A percentile compares a stretch with the other conserved stretches of the same genome.
Evolutionary conservation across 2,329 filamentous ascomycete genomes (phyloP).

Genomic region (Lecanicillium sp.): DNA sequence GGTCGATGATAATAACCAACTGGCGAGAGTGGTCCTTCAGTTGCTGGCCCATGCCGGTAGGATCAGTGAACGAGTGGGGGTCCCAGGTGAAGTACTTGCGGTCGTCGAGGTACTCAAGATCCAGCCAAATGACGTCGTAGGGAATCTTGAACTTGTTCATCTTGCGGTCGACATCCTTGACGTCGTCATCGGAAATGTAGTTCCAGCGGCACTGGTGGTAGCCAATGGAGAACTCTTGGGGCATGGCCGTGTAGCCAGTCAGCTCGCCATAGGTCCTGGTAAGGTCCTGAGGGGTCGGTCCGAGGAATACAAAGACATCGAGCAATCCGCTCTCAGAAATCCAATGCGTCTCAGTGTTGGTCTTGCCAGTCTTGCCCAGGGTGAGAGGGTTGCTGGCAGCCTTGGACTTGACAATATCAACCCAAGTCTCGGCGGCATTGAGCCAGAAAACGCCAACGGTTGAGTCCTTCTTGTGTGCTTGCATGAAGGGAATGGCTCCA

Average conservation of each 20-base stretch:
- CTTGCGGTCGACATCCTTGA: conserved; percentile 91
- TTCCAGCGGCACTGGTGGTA: conserved; percentile 99
- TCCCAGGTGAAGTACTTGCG: conserved; percentile 99
- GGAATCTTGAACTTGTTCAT: conserved; percentile 95
- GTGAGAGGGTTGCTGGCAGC: conserved; percentile 68
- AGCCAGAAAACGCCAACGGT: conserved; percentile 97
- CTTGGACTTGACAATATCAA: conserved; percentile 83
- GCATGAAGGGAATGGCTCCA: conserved; percentile 96
- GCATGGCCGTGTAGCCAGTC: conserved; percentile 85
- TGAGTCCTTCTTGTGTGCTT: conserved; percentile 88
- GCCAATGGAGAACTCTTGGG: conserved; percentile 84
- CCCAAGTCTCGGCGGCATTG: conserved; percentile 94
- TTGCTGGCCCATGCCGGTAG: conserved; percentile 80
- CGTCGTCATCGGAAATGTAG: conserved; percentile 94
- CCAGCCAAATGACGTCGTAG: conserved; percentile 98
- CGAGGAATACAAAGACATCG: conserved; percentile 92
- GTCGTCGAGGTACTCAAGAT: conserved; percentile 94
- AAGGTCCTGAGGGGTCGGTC: conserved; percentile 77
- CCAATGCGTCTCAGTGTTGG: conserved; percentile 88
- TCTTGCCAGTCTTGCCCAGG: conserved; percentile 62
- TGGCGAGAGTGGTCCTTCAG: conserved; percentile 81
- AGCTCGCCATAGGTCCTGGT: conserved; percentile 79
- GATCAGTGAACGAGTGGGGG: conserved; percentile 77
- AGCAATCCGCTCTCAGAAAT: conserved; percentile 86
- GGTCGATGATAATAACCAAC: conserved; percentile 90